Base-by-base conservation (phyloP, 2,329 filamentous ascomycete genomes). In the Ramichloridium luteum region DNA sequence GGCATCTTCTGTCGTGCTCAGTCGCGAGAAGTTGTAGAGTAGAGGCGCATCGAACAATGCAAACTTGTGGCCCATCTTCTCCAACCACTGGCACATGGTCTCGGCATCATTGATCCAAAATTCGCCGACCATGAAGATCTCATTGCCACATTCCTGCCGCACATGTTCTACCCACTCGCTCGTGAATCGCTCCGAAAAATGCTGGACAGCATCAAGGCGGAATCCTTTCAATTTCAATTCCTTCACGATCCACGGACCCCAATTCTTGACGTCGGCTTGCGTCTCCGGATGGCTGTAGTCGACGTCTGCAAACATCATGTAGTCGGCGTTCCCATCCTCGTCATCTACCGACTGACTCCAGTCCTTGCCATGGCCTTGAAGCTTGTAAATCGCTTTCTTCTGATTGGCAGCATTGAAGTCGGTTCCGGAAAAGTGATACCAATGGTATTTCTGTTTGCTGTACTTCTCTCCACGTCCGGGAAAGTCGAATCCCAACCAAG, bases 281-380 rank as follows among this genome's bases (percentile, higher is more conserved):
- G 80, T 76, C 45, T 80, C 76, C 0, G 62, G 61, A 32, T 77
- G 65, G 4, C 59, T 55, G 49, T 77, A 78, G 49, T 82, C 76
- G 16, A 82, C 51, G 49, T 82, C 71, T 4, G 74, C 70, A 40
- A 78, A 80, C 76, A 82, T 81, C 20, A 80, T 64, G 48, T 73
- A 80, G 49, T 75, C 72, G 16, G 55, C 57, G 47, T 82, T 81
- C 3, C 76, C 77, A 37, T 72, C 67, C 51, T 80, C 64, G 12
- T 68, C 64, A 13, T 72, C 72, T 2, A 76, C 74, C 4, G 63
- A 64, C 2, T 63, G 45, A 4, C 70, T 70, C 77, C 75, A 81
- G 22, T 64, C 62, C 45, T 79, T 78, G 34, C 68, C 32, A 25
- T 36, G 40, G 13, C 35, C 37, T 37, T 39, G 31, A 15, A 80